Base-by-base conservation (phyloP, 78 protist genomes). In the Speleostelium caveatum region DNA sequence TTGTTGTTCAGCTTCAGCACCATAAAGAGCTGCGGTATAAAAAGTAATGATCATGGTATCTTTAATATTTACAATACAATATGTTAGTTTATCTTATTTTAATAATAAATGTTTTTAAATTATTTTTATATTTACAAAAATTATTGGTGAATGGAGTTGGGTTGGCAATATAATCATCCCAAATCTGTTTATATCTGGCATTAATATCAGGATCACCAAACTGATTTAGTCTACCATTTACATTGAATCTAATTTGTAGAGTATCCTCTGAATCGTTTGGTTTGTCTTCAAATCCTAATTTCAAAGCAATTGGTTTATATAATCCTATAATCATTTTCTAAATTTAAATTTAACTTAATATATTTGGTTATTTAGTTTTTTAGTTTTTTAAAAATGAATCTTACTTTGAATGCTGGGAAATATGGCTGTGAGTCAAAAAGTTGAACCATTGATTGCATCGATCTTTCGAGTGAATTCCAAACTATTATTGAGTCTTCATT, bases 401-500 rank as follows among this genome's bases (percentile, higher is more conserved):
- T n/a, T n/a, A n/a, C n/a, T 24, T 24, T 22, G 89, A 86, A 24
- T 59, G 24, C 16, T 16, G 38, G 14, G 10, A 7, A n/a, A 39
- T 45, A 69, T 56, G 86, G 53, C 26, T 66, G 77, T 22, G 71
- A 36, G 22, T 60, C 66, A 22, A 41, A 17, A 8, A 87, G 22
- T 0, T 32, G 16, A 21, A 16, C 8, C 33, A 93, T 17, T 19
- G 4, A 8, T 24, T 41, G 65, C 32, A 77, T 26, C 33, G 74
- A 16, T 8, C 10, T 38, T 2, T 33, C 26, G 35, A 94, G n/a
- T 38, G 19, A 86, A 5, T 75, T 7, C 94, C 93, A 86, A 55
- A 89, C 79, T 26, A 86, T 36, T 56, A 26, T 73, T 39, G 92
- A 86, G 17, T 10, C 60, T 72, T 87, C 94, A 24, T 62, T 69